Conservation (phyloP, 2,329 filamentous ascomycete species). For the Botrytis tulipae region DNA sequence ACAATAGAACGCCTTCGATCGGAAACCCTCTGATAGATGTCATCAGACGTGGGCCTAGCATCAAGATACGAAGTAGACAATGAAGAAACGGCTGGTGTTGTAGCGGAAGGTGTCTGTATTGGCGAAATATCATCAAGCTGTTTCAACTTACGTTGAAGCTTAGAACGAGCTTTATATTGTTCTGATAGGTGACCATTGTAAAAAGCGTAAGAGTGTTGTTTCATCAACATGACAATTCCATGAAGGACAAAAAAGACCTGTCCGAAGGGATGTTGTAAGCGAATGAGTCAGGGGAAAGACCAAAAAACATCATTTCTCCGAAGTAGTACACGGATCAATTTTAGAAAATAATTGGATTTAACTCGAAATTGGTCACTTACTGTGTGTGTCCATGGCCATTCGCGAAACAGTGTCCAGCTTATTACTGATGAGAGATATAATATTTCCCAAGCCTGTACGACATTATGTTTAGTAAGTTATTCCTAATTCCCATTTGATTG, state of each 20-base stretch:
- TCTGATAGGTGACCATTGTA: slow-evolving; percentile 70
- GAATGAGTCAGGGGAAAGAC: not conserved
- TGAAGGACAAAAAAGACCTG: slow-evolving; percentile 66
- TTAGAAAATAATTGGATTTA: not conserved
- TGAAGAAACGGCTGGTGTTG: slow-evolving; percentile 43
- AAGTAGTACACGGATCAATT: not conserved
- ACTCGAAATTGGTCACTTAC: slow-evolving; percentile 41
- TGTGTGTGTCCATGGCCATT: slow-evolving; percentile 83
- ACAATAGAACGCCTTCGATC: slow-evolving; percentile 35
- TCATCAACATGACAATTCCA: slow-evolving; percentile 75
- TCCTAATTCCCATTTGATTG: not conserved
- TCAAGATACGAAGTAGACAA: slow-evolving; percentile 49
- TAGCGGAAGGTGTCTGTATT: slow-evolving; percentile 44
- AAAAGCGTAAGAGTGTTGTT: slow-evolving; percentile 60
- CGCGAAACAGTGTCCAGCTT: slow-evolving; percentile 63
- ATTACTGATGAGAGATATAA: slow-evolving; percentile 61
- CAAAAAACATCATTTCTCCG: not conserved
- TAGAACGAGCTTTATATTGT: slow-evolving; percentile 50
- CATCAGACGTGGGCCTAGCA: slow-evolving; percentile 43
- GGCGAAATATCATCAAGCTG: slow-evolving; percentile 56
- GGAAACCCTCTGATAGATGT: slow-evolving; percentile 45
- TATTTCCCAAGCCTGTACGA: slow-evolving; percentile 61
- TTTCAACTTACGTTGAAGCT: slow-evolving; percentile 50
- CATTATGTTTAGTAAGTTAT: slow-evolving; percentile 11
- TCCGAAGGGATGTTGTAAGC: not conserved